Conservation (phyloP, 495 filamentous ascomycete genomes). For the Trichoderma parareesei region DNA sequence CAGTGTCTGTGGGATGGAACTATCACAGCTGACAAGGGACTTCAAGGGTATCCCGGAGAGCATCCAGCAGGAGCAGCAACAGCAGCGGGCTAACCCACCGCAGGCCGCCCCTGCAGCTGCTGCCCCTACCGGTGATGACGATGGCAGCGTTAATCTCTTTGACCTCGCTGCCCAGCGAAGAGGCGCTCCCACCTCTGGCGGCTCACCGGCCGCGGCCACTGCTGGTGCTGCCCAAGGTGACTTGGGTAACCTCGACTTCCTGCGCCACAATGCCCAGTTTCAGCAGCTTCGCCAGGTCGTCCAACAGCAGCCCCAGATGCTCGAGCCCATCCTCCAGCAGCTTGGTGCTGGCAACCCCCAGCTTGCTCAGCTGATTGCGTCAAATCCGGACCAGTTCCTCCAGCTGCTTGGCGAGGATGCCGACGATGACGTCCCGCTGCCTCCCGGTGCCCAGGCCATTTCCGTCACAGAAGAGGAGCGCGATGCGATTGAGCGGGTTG, state of each 20-base stretch:
- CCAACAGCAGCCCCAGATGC: conserved; percentile 94
- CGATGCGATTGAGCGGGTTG: conserved; percentile 90
- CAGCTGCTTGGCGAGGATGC: conserved; percentile 75
- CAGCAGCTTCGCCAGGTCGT: conserved; percentile 95
- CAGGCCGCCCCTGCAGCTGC: conserved; percentile 29
- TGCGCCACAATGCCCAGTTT: conserved; percentile 95
- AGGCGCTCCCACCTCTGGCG: conserved; percentile 42
- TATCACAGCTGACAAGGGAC: conserved; percentile 15
- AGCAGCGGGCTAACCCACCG: conserved; percentile 30
- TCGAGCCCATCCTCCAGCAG: conserved; percentile 94
- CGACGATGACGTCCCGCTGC: conserved; percentile 65
- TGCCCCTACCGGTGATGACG: conserved; percentile 44
- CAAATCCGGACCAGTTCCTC: conserved; percentile 88
- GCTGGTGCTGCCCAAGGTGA: conserved; percentile 46
- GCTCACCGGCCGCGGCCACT: conserved; percentile 37
- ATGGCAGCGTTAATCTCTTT: conserved; percentile 79
- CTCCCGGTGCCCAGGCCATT: conserved; percentile 83
- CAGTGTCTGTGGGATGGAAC: not conserved
- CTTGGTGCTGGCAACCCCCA: conserved; percentile 94
- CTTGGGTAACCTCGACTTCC: conserved; percentile 78
- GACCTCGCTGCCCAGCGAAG: conserved; percentile 73
- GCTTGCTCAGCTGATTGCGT: conserved; percentile 80
- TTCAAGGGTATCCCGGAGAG: conserved; percentile 81
- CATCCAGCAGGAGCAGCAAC: conserved; percentile 59
- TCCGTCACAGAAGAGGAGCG: conserved; percentile 91